Evolutionary conservation across 192 early-diverging fungal genomes (phyloP), one percentile per base, ranked within the genome.

Genomic region (Thamnidium elegans): DNA sequence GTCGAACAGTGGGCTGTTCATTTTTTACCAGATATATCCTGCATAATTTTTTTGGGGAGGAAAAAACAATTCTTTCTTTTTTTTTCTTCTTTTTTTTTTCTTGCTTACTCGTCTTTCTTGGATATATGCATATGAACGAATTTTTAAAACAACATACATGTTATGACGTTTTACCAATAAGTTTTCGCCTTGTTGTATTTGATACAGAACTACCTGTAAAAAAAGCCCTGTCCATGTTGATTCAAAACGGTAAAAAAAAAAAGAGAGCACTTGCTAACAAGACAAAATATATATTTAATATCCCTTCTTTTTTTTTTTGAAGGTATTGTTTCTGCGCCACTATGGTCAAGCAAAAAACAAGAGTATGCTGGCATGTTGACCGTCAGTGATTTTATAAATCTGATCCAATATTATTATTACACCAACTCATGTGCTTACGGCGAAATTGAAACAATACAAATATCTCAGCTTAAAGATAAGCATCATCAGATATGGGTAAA

Each of bases 291-390:
- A 39, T 9, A 6, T 39, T 10, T 8, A 19, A 32, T 31, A 14
- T 9, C 2, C 19, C 14, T 31, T 3, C 8, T 17, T n/a, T 48
- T 50, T 9, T 11, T 31, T 36, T 48, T 32, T 31, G 59, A 69
- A 93, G 91, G 90, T 17, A 85, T 96, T 60, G 93, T 95, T 61
- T 94, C 92, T 11, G 94, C 94, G 17, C 93, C 94, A 36, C 79
- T 98, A 52, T 98, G 92, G 89, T 90, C 94, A 66, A 89, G 91
- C 4, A 66, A 71, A 2, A 79, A 80, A 3, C 87, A 91, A 55
- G 80, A 84, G 73, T 96, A 92, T 69, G 87, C 88, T 0, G 96
- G 96, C 55, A 94, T 97, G 92, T 78, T 97, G 73, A 96, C 93
- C 17, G 94, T 94, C 2, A 91, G 93, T 1, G 96, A 98, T 69